Conservation (phyloP, 352 stramenopile genomes). For the Pythium insidiosum region DNA sequence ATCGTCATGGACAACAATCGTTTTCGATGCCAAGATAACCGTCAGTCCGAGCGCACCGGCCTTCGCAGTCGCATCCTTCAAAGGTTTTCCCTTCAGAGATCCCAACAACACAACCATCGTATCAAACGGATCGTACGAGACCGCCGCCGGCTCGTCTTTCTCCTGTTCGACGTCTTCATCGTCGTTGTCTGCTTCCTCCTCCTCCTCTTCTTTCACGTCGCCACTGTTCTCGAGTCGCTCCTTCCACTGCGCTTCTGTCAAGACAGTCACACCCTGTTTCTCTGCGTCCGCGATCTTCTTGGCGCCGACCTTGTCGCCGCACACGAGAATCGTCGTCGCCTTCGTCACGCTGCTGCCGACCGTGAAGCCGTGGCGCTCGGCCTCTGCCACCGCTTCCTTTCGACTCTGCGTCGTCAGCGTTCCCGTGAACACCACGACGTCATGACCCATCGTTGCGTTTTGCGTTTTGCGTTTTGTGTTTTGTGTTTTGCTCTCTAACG, state of each 20-base stretch:
- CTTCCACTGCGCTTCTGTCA: conserved; percentile 34
- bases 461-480: too few relatives aligned
- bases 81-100: too few relatives aligned
- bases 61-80: too few relatives aligned
- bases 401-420: conserved; percentile 30
- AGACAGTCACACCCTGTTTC: conserved; percentile 24
- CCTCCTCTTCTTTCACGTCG: background rate
- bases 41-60: too few relatives aligned
- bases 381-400: conserved; percentile 22
- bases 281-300: conserved; percentile 43
- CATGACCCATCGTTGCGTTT: too few relatives aligned
- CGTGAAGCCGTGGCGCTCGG: conserved; percentile 26
- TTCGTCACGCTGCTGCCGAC: conserved; percentile 27
- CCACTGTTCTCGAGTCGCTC: conserved; percentile 10
- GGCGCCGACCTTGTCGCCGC: conserved; percentile 29
- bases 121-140: too few relatives aligned
- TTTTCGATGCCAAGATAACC: too few relatives aligned
- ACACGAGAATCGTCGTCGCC: conserved; percentile 40
- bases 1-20: too few relatives aligned
- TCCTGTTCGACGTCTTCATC: conserved; percentile 5
- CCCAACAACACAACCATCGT: too few relatives aligned
- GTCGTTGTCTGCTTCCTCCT: background rate
- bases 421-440: conserved; percentile 48
- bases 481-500: too few relatives aligned
- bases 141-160: too few relatives aligned